A percentile compares a stretch with the other conserved stretches of the same genome.
These are phyloP conservation scores for Dalbergia oliveri DNA, from an alignment of 306 rosid genomes.

Conservation along the genomic window DNA sequence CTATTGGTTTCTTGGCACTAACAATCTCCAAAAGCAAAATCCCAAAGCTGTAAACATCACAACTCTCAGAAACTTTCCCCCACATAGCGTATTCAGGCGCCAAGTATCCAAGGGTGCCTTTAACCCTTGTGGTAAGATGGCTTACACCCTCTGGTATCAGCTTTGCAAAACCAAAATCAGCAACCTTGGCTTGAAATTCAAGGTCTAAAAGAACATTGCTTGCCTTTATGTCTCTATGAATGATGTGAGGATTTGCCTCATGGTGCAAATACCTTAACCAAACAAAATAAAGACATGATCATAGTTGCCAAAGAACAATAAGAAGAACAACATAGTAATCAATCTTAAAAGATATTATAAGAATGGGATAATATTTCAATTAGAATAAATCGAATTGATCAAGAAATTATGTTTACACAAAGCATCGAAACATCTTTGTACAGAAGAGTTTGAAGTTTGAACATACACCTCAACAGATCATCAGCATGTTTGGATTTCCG, in stretches of 20 bases:
- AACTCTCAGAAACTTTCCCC: conserved; percentile 87
- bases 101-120: conserved; percentile 89
- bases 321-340: not conserved
- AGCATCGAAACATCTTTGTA: not conserved
- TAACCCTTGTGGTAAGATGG: conserved; percentile 86
- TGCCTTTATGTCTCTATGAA: conserved; percentile 92
- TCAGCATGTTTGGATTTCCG: too few species aligned
- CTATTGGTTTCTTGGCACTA: conserved; percentile 82
- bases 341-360: not conserved
- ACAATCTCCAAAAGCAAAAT: conserved; percentile 77
- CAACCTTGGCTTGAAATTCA: conserved; percentile 82
- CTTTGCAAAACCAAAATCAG: conserved; percentile 95
- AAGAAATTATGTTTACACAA: not conserved
- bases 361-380: not conserved
- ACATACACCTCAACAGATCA: too few species aligned
- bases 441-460: too few species aligned
- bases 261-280: conserved; percentile 81
- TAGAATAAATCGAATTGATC: not conserved
- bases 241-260: conserved; percentile 81
- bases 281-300: not conserved
- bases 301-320: not conserved
- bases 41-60: conserved; percentile 93
- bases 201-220: conserved; percentile 82
- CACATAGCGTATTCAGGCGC: conserved; percentile 99
- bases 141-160: conserved; percentile 83